A percentile compares a stretch with the other conserved stretches of the same genome.
These are phyloP conservation scores for Apiospora kogelbergensis DNA, from an alignment of 2,329 filamentous ascomycete genomes.

Conservation along the genomic window DNA sequence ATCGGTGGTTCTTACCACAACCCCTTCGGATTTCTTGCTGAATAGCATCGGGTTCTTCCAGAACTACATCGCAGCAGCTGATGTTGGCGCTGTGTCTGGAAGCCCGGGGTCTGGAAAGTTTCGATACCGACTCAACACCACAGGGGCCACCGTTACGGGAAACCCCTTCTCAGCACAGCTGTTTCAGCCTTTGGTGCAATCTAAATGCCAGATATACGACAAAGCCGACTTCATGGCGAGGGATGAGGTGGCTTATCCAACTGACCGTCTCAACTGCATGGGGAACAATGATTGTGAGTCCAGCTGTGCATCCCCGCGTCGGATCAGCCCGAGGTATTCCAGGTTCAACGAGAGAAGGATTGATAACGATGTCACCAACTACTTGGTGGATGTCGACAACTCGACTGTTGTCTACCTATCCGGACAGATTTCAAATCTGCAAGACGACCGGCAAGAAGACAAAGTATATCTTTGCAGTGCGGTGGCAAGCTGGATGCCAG, in stretches of 20 bases:
- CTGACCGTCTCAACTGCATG: background rate
- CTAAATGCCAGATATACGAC: background rate
- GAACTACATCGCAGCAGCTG: background rate
- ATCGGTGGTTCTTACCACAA: background rate
- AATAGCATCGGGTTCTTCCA: background rate
- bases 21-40: background rate
- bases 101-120: background rate
- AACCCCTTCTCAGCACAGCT: background rate
- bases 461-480: background rate
- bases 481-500: background rate
- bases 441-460: background rate
- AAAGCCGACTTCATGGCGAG: background rate
- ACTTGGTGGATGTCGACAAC: background rate
- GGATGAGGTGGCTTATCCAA: background rate
- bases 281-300: background rate
- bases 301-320: background rate
- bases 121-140: background rate
- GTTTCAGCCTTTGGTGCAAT: background rate
- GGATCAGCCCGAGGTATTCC: background rate
- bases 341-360: background rate
- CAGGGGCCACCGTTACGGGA: background rate
- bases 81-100: background rate
- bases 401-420: background rate
- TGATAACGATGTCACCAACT: background rate
- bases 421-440: background rate